These are phyloP conservation scores for Aspergillus sp. DNA, from an alignment of 2,329 filamentous ascomycete genomes.

Conservation along the genomic window DNA sequence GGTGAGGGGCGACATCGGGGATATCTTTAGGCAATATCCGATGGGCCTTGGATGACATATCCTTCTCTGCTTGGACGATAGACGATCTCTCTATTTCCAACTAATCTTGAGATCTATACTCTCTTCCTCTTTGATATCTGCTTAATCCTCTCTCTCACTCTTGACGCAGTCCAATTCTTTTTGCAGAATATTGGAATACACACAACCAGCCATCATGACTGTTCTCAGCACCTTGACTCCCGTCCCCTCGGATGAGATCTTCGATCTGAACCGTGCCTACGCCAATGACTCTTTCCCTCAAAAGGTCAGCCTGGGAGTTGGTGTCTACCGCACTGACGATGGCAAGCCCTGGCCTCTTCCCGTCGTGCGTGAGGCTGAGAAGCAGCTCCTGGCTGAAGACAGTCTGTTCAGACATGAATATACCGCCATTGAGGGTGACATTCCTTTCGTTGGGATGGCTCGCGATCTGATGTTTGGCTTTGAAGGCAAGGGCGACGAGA, in stretches of 20 bases:
- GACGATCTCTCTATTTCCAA: no score
- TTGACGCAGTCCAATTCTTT: no score
- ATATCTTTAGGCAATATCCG: no score
- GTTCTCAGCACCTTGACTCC: conserved; percentile 58
- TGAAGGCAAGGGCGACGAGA: conserved; percentile 48
- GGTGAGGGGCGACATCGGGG: no score
- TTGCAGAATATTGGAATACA: no score
- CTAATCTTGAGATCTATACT: no score
- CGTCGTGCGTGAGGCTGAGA: conserved; percentile 79
- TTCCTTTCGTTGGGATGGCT: conserved; percentile 77
- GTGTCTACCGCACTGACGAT: conserved; percentile 85
- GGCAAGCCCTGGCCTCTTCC: conserved; percentile 96
- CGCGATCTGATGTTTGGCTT: conserved; percentile 73
- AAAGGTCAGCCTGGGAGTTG: conserved; percentile 88
- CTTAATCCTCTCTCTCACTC: no score
- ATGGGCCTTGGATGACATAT: no score
- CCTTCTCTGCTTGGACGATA: no score
- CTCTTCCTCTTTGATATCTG: no score
- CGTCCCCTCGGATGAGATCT: conserved; percentile 86
- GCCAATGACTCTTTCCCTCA: conserved; percentile 64
- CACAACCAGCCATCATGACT: conserved; percentile 18
- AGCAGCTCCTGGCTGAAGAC: conserved; percentile 71
- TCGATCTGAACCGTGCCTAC: conserved; percentile 81
- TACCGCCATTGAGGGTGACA: conserved; percentile 84
- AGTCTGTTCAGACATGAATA: conserved; percentile 95